phyloP scores from a whole-genome alignment of 139 green algal species.

The Chlorella sp. region DNA sequence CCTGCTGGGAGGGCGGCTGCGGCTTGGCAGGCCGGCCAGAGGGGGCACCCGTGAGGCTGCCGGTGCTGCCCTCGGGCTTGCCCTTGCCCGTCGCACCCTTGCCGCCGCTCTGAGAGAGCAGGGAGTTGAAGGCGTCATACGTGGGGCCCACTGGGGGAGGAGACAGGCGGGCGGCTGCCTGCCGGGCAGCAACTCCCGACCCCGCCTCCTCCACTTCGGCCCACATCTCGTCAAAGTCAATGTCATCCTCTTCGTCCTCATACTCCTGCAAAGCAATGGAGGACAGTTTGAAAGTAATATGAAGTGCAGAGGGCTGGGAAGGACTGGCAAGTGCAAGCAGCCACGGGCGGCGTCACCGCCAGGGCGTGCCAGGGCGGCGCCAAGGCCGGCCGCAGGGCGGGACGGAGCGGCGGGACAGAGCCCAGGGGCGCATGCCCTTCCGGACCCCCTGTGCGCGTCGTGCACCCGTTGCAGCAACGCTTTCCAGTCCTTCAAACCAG shows the following conservation, averaged over 20 bases:
- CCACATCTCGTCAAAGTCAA: not conserved
- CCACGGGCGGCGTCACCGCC: too few relatives aligned
- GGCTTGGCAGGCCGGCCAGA: not conserved
- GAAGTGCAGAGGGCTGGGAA: too few relatives aligned
- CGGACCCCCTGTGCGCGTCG: too few relatives aligned
- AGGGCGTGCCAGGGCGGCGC: too few relatives aligned
- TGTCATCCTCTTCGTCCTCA: not conserved
- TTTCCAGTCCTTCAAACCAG: too few relatives aligned
- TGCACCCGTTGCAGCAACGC: too few relatives aligned
- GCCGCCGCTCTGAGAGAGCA: not conserved
- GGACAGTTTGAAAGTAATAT: too few relatives aligned
- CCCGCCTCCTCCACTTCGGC: not conserved
- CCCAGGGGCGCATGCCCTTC: too few relatives aligned
- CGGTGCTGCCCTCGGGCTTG: not conserved
- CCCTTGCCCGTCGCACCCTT: not conserved
- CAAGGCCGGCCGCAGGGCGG: too few relatives aligned
- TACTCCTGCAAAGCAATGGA: not conserved
- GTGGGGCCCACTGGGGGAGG: not conserved
- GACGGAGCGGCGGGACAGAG: too few relatives aligned
- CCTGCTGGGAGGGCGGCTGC: not conserved
- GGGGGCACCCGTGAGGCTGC: not conserved
- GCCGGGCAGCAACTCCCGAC: not conserved
- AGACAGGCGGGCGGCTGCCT: not conserved
- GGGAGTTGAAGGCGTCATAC: not conserved
- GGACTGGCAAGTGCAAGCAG: too few relatives aligned